Base-by-base conservation (phyloP, 2,329 filamentous ascomycete genomes). In the Xylaria sp. region DNA sequence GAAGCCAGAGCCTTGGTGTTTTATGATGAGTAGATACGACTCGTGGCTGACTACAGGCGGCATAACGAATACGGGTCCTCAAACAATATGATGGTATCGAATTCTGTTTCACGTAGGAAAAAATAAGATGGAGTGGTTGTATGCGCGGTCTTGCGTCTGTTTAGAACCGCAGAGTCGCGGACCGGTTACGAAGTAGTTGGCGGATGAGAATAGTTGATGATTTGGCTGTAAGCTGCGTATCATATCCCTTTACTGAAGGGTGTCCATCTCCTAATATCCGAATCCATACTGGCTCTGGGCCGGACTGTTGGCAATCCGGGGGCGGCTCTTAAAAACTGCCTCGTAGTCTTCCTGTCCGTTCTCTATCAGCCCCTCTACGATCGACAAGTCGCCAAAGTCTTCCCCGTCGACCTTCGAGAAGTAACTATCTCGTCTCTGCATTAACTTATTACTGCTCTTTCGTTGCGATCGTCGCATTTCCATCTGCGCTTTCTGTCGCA, bases 301-400 rank as follows among this genome's bases (percentile, higher is more conserved):
- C 1, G 92, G 91, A 71, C 91, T 96, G 9, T 84, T 83, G 64
- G 87, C 87, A 65, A 97, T 85, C 73, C 86, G 89, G 0, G 92
- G 92, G 65, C 92, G 76, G 64, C 90, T 92, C 75, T 87, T 90
- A 72, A 97, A 97, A 1, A 96, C 87, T 30, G 87, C 88, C 60
- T 95, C 91, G 52, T 70, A 69, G 54, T 71, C 69, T 65, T 91
- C 86, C 57, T 87, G 81, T 13, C 80, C 80, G 34, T 67, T 73
- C 48, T 75, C 74, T 59, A 96, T 86, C 47, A 96, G 75, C 64
- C 87, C 83, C 69, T 93, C 74, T 6, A 61, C 59, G n/a, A 70
- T 61, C 1, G 67, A 70, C 70, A 73, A 16, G 67, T 74, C 58
- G 64, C 63, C 54, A 10, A 63, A 54, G 35, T 59, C 65, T 54